Conservation (phyloP, 345 rosid species). For the Firmiana major region DNA sequence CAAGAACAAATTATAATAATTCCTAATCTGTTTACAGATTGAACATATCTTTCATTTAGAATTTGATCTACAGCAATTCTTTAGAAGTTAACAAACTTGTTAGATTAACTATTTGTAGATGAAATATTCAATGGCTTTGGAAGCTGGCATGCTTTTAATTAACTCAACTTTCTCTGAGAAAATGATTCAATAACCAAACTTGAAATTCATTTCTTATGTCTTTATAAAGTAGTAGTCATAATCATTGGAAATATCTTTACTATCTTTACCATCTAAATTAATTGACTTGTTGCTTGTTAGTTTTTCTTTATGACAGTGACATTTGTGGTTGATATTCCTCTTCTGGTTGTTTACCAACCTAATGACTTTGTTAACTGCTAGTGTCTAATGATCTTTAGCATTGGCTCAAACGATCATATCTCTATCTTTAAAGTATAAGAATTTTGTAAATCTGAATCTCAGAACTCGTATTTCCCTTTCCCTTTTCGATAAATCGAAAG, state of each 20-base stretch:
- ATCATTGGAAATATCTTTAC: not conserved
- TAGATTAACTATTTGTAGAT: not conserved
- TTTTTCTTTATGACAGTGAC: not conserved
- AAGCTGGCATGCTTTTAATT: not conserved
- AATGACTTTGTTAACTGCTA: not conserved
- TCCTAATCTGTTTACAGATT: too few species aligned
- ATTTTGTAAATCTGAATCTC: too few species aligned
- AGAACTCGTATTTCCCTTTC: too few species aligned
- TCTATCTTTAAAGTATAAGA: too few species aligned
- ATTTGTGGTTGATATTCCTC: not conserved
- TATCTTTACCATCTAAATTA: not conserved
- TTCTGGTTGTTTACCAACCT: slow-evolving; percentile 7
- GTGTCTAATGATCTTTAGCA: too few species aligned
- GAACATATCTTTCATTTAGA: not conserved
- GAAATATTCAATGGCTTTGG: not conserved
- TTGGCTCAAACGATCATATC: too few species aligned
- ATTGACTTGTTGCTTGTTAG: not conserved
- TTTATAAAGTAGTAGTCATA: not conserved
- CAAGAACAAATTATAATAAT: not conserved
- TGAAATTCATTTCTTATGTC: not conserved
- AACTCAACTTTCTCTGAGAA: not conserved
- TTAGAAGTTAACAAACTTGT: not conserved
- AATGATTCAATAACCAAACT: not conserved
- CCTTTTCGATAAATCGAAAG: too few species aligned
- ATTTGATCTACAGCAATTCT: not conserved